These are phyloP conservation scores for Daldinia loculata DNA, from an alignment of 495 filamentous ascomycete genomes.

Conservation along the genomic window DNA sequence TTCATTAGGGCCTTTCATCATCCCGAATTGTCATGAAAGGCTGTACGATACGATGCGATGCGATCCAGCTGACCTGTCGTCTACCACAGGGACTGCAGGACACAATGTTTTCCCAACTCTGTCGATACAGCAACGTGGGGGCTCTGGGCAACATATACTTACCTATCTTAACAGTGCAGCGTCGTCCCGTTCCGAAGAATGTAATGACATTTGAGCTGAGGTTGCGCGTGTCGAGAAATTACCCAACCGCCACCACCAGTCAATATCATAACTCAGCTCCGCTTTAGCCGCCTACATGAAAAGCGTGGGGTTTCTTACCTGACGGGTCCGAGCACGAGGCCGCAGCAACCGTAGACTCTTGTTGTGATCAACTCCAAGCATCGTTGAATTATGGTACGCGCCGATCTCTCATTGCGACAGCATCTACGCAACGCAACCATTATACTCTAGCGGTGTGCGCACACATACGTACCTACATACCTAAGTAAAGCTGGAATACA, in stretches of 20 bases:
- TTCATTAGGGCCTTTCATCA: conserved; percentile 12
- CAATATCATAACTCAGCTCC: conserved; percentile 37
- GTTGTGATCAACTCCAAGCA: conserved; percentile 34
- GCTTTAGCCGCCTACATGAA: conserved; percentile 38
- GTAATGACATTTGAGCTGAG: conserved; percentile 28
- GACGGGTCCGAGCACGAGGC: conserved; percentile 29
- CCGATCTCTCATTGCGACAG: conserved; percentile 35
- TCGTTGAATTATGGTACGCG: conserved; percentile 33
- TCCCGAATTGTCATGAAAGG: conserved; percentile 19
- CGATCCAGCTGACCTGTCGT: conserved; percentile 12
- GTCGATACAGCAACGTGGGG: conserved; percentile 26
- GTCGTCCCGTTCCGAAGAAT: conserved; percentile 16
- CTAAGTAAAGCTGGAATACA: neutral
- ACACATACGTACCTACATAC: neutral
- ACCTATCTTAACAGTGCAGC: conserved; percentile 15
- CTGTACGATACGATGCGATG: conserved; percentile 27
- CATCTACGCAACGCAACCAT: conserved; percentile 20
- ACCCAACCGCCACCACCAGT: conserved; percentile 32
- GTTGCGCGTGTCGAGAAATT: conserved; percentile 18
- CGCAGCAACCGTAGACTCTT: conserved; percentile 24
- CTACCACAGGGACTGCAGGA: conserved; percentile 5
- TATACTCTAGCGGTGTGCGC: conserved; percentile 32
- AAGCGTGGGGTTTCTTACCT: conserved; percentile 35
- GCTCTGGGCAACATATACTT: conserved; percentile 8
- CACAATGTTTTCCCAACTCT: conserved; percentile 6